Evolutionary conservation across 129 eudicot species (phyloP).

Genomic region (Lactuca saligna): DNA sequence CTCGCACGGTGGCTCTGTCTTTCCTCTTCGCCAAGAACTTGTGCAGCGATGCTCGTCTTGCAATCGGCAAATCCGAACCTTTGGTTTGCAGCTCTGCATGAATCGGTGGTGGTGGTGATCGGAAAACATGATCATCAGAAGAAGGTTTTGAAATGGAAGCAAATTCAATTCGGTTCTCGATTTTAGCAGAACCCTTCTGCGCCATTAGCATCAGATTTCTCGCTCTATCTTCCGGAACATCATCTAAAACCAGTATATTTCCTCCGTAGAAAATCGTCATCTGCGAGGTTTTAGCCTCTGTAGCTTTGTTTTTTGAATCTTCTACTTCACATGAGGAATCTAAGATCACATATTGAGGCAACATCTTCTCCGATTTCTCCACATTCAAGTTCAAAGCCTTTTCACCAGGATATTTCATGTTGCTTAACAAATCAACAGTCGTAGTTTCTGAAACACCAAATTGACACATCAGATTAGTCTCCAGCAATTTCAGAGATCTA

Average conservation of each 20-base stretch:
- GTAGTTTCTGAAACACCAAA: constrained; percentile 14
- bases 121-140: neutral
- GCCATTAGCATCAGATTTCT: constrained; percentile 43
- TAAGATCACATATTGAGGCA: constrained; percentile 32
- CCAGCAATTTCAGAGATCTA: constrained; percentile 7
- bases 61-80: constrained; percentile 68
- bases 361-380: constrained; percentile 4
- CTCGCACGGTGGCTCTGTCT: constrained; percentile 52
- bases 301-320: constrained; percentile 16
- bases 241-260: constrained; percentile 54
- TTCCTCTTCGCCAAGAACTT: constrained; percentile 75
- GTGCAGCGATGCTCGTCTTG: constrained; percentile 70
- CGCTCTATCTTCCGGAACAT: constrained; percentile 55
- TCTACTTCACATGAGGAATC: constrained; percentile 18
- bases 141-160: constrained; percentile 10
- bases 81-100: constrained; percentile 5
- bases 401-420: constrained; percentile 5
- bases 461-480: neutral
- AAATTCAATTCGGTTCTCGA: constrained; percentile 14
- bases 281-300: constrained; percentile 36
- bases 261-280: constrained; percentile 82
- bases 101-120: neutral
- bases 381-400: neutral
- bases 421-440: constrained; percentile 29
- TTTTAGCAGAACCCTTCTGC: constrained; percentile 29